Conservation (phyloP, 495 filamentous ascomycete genomes). For the Mytilinidion resinicola region DNA sequence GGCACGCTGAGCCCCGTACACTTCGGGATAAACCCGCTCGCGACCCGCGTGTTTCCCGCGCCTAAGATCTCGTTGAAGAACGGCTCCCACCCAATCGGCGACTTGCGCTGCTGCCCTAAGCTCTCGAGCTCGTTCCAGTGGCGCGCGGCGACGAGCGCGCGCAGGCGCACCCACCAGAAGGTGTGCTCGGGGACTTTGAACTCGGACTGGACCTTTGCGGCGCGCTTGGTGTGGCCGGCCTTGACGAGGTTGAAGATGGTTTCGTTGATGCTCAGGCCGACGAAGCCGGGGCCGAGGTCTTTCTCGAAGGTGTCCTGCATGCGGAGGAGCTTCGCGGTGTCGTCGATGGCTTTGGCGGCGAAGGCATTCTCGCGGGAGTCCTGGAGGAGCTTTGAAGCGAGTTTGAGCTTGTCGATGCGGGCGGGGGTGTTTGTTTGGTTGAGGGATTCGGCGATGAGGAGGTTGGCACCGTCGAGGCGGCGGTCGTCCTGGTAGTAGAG, state of each 20-base stretch:
- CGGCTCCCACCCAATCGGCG: constrained; percentile 97
- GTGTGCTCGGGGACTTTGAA: constrained; percentile 90
- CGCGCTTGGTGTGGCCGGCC: constrained; percentile 68
- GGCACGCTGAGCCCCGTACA: constrained; percentile 58
- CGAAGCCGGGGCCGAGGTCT: constrained; percentile 59
- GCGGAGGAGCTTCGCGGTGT: constrained; percentile 70
- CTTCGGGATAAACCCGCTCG: constrained; percentile 79
- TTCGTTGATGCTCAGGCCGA: constrained; percentile 80
- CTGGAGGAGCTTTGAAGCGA: constrained; percentile 70
- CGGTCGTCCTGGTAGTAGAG: constrained; percentile 97
- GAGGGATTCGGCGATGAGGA: constrained; percentile 77
- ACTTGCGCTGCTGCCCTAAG: constrained; percentile 61
- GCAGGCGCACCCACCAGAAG: constrained; percentile 82
- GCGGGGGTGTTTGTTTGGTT: constrained; percentile 55
- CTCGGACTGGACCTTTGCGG: constrained; percentile 78
- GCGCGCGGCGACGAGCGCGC: constrained; percentile 79
- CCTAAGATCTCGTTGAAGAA: constrained; percentile 86
- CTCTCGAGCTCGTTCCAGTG: constrained; percentile 93
- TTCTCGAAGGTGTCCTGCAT: constrained; percentile 79
- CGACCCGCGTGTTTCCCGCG: constrained; percentile 85
- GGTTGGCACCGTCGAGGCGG: constrained; percentile 77
- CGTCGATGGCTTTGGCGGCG: constrained; percentile 68
- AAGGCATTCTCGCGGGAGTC: constrained; percentile 76
- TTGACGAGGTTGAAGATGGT: constrained; percentile 79
- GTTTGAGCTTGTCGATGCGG: constrained; percentile 73